A percentile compares a stretch with the other conserved stretches of the same genome.
These are phyloP conservation scores for Rugonectria rugulosa DNA, from an alignment of 2,329 filamentous ascomycete genomes.

Conservation along the genomic window DNA sequence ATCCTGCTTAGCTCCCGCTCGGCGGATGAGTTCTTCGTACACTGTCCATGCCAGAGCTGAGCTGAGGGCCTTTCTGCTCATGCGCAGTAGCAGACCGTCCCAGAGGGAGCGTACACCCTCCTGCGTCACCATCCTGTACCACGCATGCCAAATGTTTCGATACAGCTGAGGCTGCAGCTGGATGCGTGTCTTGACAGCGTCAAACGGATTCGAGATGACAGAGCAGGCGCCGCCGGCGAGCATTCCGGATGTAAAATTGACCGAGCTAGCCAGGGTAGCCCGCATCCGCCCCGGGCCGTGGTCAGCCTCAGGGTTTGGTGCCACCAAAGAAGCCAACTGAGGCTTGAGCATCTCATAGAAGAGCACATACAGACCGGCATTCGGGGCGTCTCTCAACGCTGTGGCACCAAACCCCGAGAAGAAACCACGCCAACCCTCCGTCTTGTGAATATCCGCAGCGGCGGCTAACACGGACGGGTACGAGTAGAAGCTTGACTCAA, in stretches of 20 bases:
- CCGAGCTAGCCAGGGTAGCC: slow-evolving; percentile 58
- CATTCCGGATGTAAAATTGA: slow-evolving; percentile 87
- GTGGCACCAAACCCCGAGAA: slow-evolving; percentile 95
- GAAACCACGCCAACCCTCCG: slow-evolving; percentile 81
- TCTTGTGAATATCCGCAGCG: slow-evolving; percentile 74
- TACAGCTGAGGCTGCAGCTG: slow-evolving; percentile 88
- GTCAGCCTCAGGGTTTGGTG: slow-evolving; percentile 13
- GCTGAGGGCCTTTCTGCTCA: slow-evolving; percentile 90
- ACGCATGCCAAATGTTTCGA: slow-evolving; percentile 81
- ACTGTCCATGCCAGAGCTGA: slow-evolving; percentile 97
- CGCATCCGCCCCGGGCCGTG: slow-evolving; percentile 39
- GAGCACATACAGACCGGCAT: slow-evolving; percentile 92
- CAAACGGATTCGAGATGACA: slow-evolving; percentile 92
- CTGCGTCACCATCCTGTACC: slow-evolving; percentile 78
- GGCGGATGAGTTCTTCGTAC: slow-evolving; percentile 90
- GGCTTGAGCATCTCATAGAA: slow-evolving; percentile 89
- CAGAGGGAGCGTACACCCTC: slow-evolving; percentile 84
- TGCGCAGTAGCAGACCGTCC: slow-evolving; percentile 84
- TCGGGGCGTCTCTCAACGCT: slow-evolving; percentile 92
- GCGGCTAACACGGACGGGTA: slow-evolving; percentile 82
- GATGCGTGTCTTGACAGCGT: slow-evolving; percentile 93
- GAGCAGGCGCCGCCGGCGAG: slow-evolving; percentile 84
- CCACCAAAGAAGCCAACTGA: slow-evolving; percentile 51
- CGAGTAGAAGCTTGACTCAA: slow-evolving; percentile 85
- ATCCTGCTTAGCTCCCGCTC: slow-evolving; percentile 44